Percentiles rank a stretch among this genome's conserved stretches.
These are phyloP conservation scores for Pseudogymnoascus sp. DNA, from an alignment of 2,329 filamentous ascomycete species.

Conservation along the genomic window DNA sequence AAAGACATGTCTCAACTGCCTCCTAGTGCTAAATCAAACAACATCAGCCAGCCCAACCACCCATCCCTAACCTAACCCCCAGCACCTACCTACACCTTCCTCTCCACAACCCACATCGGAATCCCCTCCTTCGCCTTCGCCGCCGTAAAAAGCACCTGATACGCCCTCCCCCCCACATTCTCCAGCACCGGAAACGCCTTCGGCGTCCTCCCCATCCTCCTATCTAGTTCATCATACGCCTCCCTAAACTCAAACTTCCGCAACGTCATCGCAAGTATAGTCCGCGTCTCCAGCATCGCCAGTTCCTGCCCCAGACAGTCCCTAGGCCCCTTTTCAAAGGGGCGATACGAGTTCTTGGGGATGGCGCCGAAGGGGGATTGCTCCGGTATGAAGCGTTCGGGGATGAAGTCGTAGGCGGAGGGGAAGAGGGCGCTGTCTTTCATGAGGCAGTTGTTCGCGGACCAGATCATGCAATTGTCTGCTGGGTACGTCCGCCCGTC, in stretches of 20 bases:
- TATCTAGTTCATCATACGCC: conserved; percentile 28
- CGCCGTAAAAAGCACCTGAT: conserved; percentile 18
- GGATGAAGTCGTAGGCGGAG: not conserved
- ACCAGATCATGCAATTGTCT: conserved; percentile 8
- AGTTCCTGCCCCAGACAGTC: conserved; percentile 48
- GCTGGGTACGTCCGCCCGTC: not conserved
- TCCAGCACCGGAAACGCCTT: conserved; percentile 15
- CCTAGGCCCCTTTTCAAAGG: conserved; percentile 45
- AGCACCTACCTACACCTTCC: not conserved
- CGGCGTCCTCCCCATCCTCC: conserved; percentile 14
- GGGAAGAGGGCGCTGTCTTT: not conserved
- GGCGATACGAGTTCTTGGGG: conserved; percentile 11
- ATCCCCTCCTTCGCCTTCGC: conserved; percentile 21
- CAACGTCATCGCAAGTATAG: conserved; percentile 38
- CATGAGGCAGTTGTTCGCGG: not conserved
- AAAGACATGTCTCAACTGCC: no score
- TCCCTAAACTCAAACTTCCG: conserved; percentile 39
- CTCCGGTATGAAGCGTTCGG: conserved; percentile 14
- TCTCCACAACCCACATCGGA: conserved; percentile 11
- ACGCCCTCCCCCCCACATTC: conserved; percentile 12
- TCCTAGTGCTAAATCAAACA: no score
- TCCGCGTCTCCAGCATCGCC: conserved; percentile 39
- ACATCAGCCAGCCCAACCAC: no score
- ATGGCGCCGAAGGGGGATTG: not conserved
- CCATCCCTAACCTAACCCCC: no score